Evolutionary conservation across 2,329 filamentous ascomycete species (phyloP).

Genomic region (Ascochyta clinopodiicola): DNA sequence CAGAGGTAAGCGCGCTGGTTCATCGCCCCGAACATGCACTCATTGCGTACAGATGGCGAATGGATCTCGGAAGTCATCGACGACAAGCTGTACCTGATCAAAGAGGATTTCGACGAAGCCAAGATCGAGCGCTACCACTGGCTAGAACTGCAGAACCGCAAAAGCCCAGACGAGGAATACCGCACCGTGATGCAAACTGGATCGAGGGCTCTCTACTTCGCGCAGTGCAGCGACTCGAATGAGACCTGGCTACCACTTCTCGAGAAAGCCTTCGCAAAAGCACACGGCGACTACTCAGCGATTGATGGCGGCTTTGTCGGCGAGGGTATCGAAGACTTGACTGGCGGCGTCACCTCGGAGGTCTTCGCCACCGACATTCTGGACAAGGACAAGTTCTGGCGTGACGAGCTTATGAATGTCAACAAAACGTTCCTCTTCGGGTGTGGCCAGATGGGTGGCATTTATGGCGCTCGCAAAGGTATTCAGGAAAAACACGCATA

Average conservation of each 20-base stretch:
- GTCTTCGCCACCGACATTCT: conserved; percentile 74
- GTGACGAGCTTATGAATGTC: conserved; percentile 77
- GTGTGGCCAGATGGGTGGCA: conserved; percentile 70
- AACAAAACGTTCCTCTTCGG: conserved; percentile 82
- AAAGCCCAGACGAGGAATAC: conserved; percentile 74
- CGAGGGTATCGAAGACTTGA: conserved; percentile 66
- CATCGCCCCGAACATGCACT: conserved; percentile 23
- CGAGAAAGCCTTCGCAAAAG: conserved; percentile 85
- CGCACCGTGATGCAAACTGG: conserved; percentile 73
- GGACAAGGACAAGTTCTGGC: conserved; percentile 84
- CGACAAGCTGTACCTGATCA: conserved; percentile 85
- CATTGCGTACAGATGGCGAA: conserved; percentile 69
- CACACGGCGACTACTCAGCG: conserved; percentile 78
- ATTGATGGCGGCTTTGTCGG: conserved; percentile 78
- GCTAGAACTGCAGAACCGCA: conserved; percentile 73
- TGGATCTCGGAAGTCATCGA: conserved; percentile 93
- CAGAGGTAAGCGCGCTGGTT: conserved; percentile 56
- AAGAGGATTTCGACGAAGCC: conserved; percentile 78
- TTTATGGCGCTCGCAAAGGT: conserved; percentile 62
- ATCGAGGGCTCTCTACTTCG: conserved; percentile 79
- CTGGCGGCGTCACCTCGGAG: conserved; percentile 73
- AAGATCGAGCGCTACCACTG: conserved; percentile 76
- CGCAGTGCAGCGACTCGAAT: conserved; percentile 75
- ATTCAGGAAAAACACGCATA: conserved; percentile 61
- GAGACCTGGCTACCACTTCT: conserved; percentile 83